Evolutionary conservation across 192 early-diverging fungal species (phyloP), one percentile per base, ranked within the genome.

Genomic region (Podila epigama): DNA sequence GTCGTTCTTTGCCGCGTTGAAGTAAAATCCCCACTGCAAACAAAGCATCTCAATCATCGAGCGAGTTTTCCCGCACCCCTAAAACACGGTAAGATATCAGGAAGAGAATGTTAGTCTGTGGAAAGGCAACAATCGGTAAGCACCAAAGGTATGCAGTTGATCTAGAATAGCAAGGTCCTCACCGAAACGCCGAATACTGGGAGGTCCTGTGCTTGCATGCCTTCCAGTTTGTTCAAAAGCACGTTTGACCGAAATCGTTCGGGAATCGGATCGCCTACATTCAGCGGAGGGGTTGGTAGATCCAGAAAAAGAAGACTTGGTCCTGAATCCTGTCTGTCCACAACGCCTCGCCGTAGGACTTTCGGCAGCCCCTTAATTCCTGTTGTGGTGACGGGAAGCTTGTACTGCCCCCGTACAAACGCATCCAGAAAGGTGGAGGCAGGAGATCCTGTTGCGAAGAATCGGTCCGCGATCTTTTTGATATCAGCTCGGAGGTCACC

Each of bases 1-100:
- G 34, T 66, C 64, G 16, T 35, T 50, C 8, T 51, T 27, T 18
- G 66, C 28, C 22, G 66, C 66, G 36, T 68, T 58, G 50, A 59
- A 68, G 34, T 68, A 68, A 57, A 68, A 68, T 33, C 66, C 66
- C 57, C 66, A 68, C 35, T 68, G 66, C 1, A 68, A 27, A 60
- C 66, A 69, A 39, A 69, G 66, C 39, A 60, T 53, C 66, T 69
- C 56, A 6, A 68, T 31, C 40, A 68, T 32, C 9, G 66, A 59
- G 11, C 66, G 66, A 59, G 66, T 68, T 33, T 68, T 58, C 25
- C 66, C 66, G 35, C 66, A 68, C 8, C 31, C 34, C 40, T 32
- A 39, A 39, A 33, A 59, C 4, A 39, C 15, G 20, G 12, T 12
- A 59, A 59, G 25, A 59, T 13, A 59, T 27, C 29, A 13, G 28